Evolutionary conservation across 2,329 filamentous ascomycete species (phyloP).

Genomic region (Nothomitra cinnamomea): DNA sequence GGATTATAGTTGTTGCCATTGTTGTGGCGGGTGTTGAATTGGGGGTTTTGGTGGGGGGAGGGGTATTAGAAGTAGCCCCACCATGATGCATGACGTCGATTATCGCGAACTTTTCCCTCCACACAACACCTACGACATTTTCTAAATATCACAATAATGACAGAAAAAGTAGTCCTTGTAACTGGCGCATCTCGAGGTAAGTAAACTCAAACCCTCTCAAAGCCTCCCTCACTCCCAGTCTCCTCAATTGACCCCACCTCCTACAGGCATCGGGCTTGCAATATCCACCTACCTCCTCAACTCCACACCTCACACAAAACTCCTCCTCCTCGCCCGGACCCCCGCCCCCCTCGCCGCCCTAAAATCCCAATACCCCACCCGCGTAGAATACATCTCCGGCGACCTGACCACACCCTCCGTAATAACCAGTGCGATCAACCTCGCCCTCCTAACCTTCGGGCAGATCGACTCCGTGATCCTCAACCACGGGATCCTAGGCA

Average conservation of each 20-base stretch:
- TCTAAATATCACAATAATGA: not conserved
- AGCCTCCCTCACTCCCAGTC: too few species aligned
- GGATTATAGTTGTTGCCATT: constrained; percentile 41
- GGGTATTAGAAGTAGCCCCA: too few species aligned
- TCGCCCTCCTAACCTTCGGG: constrained; percentile 51
- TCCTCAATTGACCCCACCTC: not conserved
- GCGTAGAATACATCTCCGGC: constrained; percentile 39
- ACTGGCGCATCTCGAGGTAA: constrained; percentile 47
- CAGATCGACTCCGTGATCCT: constrained; percentile 66
- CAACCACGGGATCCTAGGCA: constrained; percentile 73
- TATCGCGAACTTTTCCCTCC: not conserved
- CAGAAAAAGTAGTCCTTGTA: constrained; percentile 30
- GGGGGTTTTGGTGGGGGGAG: too few species aligned
- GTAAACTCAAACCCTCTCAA: too few species aligned
- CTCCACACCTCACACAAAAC: constrained; percentile 30
- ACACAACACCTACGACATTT: not conserved
- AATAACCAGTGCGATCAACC: constrained; percentile 42
- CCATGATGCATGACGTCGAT: not conserved
- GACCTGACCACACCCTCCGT: constrained; percentile 37
- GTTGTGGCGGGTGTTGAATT: not conserved
- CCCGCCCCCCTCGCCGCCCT: constrained; percentile 35
- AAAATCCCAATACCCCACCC: constrained; percentile 32
- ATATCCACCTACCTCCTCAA: constrained; percentile 42
- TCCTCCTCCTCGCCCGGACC: constrained; percentile 41
- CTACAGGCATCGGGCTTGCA: constrained; percentile 41